Percentiles rank a stretch among this genome's conserved stretches.
Conservation (phyloP, 1,139 yeast genomes). For the Meyerozyma athensensis region DNA sequence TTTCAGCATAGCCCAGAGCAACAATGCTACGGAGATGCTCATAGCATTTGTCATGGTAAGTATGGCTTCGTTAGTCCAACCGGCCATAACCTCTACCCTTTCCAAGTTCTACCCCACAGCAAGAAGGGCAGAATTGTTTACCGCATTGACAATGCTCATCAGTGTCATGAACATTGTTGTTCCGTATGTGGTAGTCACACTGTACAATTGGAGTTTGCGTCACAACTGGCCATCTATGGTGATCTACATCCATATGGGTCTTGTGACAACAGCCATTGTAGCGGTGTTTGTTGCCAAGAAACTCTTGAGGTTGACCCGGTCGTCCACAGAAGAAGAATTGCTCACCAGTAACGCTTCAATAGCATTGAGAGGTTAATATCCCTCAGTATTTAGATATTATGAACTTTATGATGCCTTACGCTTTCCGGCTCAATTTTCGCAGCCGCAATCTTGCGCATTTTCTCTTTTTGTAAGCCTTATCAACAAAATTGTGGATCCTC, state of each 20-base stretch:
- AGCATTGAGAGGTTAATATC: background rate
- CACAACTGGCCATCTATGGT: background rate
- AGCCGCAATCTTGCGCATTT: too few relatives aligned
- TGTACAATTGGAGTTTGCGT: conserved; percentile 2
- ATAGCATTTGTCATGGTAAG: background rate
- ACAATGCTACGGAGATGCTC: background rate
- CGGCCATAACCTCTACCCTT: conserved; percentile 25
- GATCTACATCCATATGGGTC: conserved; percentile 1
- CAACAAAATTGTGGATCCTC: background rate
- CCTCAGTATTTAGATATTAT: background rate
- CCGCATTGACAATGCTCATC: background rate
- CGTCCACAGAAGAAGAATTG: background rate
- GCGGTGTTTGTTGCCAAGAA: background rate
- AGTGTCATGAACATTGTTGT: background rate
- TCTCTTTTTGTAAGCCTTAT: background rate
- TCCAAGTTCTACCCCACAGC: conserved; percentile 47
- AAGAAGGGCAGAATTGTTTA: conserved; percentile 47
- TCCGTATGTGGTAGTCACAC: background rate
- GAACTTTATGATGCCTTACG: too few relatives aligned
- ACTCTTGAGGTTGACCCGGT: background rate
- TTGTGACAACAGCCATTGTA: background rate
- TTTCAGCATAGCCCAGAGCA: conserved; percentile 7
- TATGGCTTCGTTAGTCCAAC: background rate
- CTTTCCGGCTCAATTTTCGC: too few relatives aligned
- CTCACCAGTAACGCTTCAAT: background rate